phyloP scores from a whole-genome alignment of 2,329 filamentous ascomycete species.

The Plectosphaerella plurivora region DNA sequence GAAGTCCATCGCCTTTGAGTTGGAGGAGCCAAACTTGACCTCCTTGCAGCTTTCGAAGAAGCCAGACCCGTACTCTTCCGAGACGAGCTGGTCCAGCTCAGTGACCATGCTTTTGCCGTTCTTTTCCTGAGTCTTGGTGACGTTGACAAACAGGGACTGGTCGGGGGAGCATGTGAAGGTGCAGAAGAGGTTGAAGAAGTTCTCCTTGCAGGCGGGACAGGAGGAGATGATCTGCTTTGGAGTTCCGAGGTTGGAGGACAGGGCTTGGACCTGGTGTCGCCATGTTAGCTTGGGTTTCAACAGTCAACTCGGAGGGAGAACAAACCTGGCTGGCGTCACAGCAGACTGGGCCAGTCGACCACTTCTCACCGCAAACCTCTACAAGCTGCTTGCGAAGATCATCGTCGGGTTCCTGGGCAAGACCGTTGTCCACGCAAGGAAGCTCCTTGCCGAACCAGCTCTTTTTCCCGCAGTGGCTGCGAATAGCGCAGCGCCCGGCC shows the following conservation, averaged over 20 bases:
- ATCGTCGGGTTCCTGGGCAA: constrained; percentile 69
- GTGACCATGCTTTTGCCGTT: constrained; percentile 59
- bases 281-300: neutral
- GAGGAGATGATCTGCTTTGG: constrained; percentile 86
- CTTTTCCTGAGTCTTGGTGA: constrained; percentile 69
- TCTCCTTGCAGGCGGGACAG: constrained; percentile 94
- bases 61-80: constrained; percentile 74
- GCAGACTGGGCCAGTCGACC: constrained; percentile 80
- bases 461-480: constrained; percentile 87
- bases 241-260: constrained; percentile 80
- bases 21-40: constrained; percentile 94
- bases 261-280: constrained; percentile 61
- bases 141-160: constrained; percentile 91
- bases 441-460: constrained; percentile 85
- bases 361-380: constrained; percentile 80
- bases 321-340: constrained; percentile 74
- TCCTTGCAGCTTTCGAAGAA: constrained; percentile 99
- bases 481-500: constrained; percentile 81
- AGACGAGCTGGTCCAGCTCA: constrained; percentile 86
- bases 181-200: constrained; percentile 98
- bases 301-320: neutral
- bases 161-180: constrained; percentile 97
- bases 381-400: constrained; percentile 74
- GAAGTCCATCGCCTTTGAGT: constrained; percentile 89
- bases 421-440: constrained; percentile 87